Evolutionary conservation across 2,329 filamentous ascomycete species (phyloP).

Genomic region (Paraphoma chrysanthemicola): DNA sequence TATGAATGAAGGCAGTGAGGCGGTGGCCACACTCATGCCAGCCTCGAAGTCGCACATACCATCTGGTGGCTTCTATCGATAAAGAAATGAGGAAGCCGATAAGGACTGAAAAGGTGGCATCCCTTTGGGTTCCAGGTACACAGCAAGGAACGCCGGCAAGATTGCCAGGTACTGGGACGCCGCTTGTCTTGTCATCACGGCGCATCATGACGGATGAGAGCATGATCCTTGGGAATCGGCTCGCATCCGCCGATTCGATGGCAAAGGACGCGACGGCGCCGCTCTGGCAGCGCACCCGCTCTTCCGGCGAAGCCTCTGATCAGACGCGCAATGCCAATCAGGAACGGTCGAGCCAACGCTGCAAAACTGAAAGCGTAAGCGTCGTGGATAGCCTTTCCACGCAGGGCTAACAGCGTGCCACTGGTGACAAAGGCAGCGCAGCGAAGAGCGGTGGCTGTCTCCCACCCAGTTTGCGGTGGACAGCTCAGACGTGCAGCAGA

Average conservation of each 20-base stretch:
- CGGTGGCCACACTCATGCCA: conserved; percentile 9
- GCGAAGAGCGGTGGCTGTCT: conserved; percentile 21
- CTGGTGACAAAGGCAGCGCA: conserved; percentile 16
- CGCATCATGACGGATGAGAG: conserved; percentile 37
- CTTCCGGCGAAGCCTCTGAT: conserved; percentile 37
- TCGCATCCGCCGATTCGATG: conserved; percentile 36
- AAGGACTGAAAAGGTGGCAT: background rate
- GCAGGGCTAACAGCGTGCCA: conserved; percentile 16
- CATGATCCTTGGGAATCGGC: conserved; percentile 29
- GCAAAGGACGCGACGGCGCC: conserved; percentile 33
- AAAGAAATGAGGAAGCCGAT: background rate
- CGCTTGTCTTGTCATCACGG: conserved; percentile 31
- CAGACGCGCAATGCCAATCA: conserved; percentile 37
- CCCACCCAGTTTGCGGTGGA: conserved; percentile 24
- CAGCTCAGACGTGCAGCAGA: conserved; percentile 38
- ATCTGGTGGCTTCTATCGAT: conserved; percentile 11
- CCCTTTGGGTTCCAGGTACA: conserved; percentile 10
- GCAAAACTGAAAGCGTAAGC: conserved; percentile 27
- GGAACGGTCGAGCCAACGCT: conserved; percentile 22
- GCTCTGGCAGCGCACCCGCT: conserved; percentile 41
- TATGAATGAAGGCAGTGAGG: conserved; percentile 12
- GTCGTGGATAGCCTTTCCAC: conserved; percentile 14
- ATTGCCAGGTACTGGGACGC: conserved; percentile 17
- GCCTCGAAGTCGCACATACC: conserved; percentile 21
- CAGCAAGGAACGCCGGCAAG: conserved; percentile 20